Conservation (phyloP, 1,284 basidiomycete genomes). For the Phellinidium pouzarii region DNA sequence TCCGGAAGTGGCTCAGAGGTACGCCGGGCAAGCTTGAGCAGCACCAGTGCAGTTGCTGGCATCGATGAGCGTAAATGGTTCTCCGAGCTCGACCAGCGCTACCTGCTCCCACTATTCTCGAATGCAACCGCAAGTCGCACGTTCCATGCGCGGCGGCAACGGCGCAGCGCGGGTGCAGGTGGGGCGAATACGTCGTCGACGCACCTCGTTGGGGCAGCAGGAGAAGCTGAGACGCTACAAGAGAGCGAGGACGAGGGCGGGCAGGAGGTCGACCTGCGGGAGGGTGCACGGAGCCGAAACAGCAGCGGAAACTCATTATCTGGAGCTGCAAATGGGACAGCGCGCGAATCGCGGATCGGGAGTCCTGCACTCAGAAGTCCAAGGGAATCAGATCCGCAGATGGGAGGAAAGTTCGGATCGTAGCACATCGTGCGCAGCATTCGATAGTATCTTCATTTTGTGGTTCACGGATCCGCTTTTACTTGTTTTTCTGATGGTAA, state of each 20-base stretch:
- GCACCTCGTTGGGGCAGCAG: background rate
- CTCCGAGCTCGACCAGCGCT: slow-evolving; percentile 90
- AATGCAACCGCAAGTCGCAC: slow-evolving; percentile 88
- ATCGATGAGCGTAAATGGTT: slow-evolving; percentile 85
- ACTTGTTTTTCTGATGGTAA: no score
- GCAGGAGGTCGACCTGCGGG: slow-evolving; percentile 15
- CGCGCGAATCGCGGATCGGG: slow-evolving; percentile 7
- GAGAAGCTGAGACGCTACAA: slow-evolving; percentile 3
- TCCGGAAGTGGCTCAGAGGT: slow-evolving; percentile 23
- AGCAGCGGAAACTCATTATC: background rate
- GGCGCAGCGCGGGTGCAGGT: slow-evolving; percentile 32
- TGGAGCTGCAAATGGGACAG: slow-evolving; percentile 3
- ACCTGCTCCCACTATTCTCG: slow-evolving; percentile 90
- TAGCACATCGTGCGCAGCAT: background rate
- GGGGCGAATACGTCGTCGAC: background rate
- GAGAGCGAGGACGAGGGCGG: slow-evolving; percentile 16
- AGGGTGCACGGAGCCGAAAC: background rate
- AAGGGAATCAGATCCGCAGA: slow-evolving; percentile 7
- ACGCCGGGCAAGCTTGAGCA: slow-evolving; percentile 22
- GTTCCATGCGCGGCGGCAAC: slow-evolving; percentile 74
- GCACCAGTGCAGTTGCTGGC: slow-evolving; percentile 15
- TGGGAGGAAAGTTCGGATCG: slow-evolving; percentile 7
- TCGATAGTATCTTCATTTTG: background rate
- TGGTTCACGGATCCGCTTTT: no score
- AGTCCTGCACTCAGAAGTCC: slow-evolving; percentile 17